phyloP scores from a whole-genome alignment of 208 protist species.

The Acanthamoeba healyi region DNA sequence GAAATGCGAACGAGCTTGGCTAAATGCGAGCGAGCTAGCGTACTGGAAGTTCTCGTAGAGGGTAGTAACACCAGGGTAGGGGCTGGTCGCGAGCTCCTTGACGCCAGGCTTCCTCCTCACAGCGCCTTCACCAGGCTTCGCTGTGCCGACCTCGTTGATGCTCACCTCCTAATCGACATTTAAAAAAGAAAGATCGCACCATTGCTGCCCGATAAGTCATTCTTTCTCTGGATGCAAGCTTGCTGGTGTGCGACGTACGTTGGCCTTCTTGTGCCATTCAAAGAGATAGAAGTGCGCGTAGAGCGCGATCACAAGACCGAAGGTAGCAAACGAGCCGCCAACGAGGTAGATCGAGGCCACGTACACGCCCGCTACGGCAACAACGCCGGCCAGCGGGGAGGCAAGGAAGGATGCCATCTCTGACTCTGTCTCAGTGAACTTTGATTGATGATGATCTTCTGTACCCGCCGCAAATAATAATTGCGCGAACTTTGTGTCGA shows the following conservation, averaged over 20 bases:
- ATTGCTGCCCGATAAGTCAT: too few relatives aligned
- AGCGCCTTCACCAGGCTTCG: not conserved
- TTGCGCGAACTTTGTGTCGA: too few relatives aligned
- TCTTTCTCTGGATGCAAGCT: too few relatives aligned
- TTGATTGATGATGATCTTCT: not conserved
- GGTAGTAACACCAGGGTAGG: constrained; percentile 60
- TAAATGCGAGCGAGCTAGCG: not conserved
- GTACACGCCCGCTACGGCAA: not conserved
- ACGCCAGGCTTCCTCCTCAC: constrained; percentile 2
- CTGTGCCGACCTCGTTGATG: not conserved
- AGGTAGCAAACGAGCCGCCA: not conserved
- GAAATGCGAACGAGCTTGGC: not conserved
- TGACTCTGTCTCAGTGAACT: too few relatives aligned
- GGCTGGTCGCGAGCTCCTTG: not conserved
- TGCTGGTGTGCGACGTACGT: not conserved
- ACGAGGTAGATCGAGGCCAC: constrained; percentile 24
- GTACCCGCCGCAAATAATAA: too few relatives aligned
- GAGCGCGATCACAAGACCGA: not conserved
- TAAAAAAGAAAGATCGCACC: too few relatives aligned
- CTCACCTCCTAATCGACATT: constrained; percentile 31
- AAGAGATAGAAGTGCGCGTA: constrained; percentile 14
- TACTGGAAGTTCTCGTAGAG: constrained; percentile 77
- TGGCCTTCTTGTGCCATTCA: constrained; percentile 45
- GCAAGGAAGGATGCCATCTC: not conserved
- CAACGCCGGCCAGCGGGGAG: constrained; percentile 5